Percentiles rank a stretch among this genome's conserved stretches.
These are phyloP conservation scores for Macadamia integrifolia DNA, from an alignment of 164 flowering plant genomes.

Conservation along the genomic window DNA sequence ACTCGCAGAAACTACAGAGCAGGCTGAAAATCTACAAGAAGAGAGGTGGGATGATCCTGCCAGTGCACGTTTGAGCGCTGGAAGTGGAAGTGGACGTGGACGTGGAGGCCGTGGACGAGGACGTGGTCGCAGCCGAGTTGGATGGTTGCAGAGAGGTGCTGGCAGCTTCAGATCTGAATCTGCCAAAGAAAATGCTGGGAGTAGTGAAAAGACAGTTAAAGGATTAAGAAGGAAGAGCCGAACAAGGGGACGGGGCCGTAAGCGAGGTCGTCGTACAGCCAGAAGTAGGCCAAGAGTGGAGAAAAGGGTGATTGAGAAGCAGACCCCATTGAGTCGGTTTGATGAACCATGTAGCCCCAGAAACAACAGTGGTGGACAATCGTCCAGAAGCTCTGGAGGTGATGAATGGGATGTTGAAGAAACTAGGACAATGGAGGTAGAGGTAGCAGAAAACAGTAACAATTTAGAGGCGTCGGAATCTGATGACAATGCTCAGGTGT, in stretches of 20 bases:
- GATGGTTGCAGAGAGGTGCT: conserved; percentile 41
- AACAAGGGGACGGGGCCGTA: conserved; percentile 50
- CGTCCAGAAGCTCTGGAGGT: conserved; percentile 19
- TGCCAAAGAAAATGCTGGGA: conserved; percentile 20
- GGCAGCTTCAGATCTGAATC: conserved; percentile 26
- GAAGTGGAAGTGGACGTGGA: conserved; percentile 19
- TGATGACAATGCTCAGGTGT: conserved; percentile 44
- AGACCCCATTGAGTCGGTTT: conserved; percentile 2
- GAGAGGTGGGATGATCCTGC: conserved; percentile 36
- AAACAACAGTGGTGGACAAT: conserved; percentile 9
- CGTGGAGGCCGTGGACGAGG: conserved; percentile 44
- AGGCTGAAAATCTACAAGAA: conserved; percentile 26
- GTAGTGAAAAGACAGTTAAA: conserved; percentile 21
- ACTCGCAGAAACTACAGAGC: conserved; percentile 21
- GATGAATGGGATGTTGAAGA: conserved; percentile 36
- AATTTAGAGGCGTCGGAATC: conserved; percentile 44
- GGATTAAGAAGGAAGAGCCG: conserved; percentile 39
- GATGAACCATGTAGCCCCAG: conserved; percentile 5
- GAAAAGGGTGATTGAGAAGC: conserved; percentile 23
- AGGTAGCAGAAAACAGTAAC: conserved; percentile 30
- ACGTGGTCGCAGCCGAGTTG: conserved; percentile 39
- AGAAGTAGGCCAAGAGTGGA: conserved; percentile 38
- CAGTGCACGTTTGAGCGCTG: conserved; percentile 21
- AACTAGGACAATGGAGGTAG: conserved; percentile 20
- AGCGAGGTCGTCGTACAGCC: conserved; percentile 45